These are phyloP conservation scores for Metarhizium sp. DNA, from an alignment of 2,329 filamentous ascomycete species.

Conservation along the genomic window DNA sequence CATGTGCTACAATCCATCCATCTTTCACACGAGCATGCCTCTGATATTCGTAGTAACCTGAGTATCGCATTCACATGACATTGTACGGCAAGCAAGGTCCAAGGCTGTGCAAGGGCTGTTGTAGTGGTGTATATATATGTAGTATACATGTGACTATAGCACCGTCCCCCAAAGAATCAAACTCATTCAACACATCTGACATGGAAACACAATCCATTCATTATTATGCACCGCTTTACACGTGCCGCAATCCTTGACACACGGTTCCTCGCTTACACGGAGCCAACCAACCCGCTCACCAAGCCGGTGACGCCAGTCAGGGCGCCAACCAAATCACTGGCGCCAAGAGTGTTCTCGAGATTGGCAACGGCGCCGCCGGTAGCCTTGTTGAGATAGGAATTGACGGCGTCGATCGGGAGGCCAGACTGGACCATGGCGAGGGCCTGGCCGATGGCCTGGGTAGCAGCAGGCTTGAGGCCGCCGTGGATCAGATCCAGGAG, in stretches of 20 bases:
- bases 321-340: conserved; percentile 9
- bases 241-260: neutral
- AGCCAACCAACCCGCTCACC: neutral
- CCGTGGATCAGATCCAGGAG: conserved; percentile 11
- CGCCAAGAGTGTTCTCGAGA: conserved; percentile 11
- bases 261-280: neutral
- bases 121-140: neutral
- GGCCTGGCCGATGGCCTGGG: conserved; percentile 14
- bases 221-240: neutral
- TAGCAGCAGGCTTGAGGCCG: conserved; percentile 7
- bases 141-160: no score
- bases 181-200: neutral
- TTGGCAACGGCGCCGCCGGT: conserved; percentile 11
- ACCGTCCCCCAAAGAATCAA: neutral
- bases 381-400: conserved; percentile 12
- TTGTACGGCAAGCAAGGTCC: no score
- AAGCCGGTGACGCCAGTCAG: conserved; percentile 6
- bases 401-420: conserved; percentile 11
- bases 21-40: no score
- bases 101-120: no score
- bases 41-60: fast-evolving
- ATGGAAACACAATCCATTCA: neutral
- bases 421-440: conserved; percentile 13
- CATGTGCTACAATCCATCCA: no score
- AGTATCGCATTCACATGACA: no score